These are phyloP conservation scores for Gnomoniopsis sp. DNA, from an alignment of 2,329 filamentous ascomycete species.

Conservation along the genomic window DNA sequence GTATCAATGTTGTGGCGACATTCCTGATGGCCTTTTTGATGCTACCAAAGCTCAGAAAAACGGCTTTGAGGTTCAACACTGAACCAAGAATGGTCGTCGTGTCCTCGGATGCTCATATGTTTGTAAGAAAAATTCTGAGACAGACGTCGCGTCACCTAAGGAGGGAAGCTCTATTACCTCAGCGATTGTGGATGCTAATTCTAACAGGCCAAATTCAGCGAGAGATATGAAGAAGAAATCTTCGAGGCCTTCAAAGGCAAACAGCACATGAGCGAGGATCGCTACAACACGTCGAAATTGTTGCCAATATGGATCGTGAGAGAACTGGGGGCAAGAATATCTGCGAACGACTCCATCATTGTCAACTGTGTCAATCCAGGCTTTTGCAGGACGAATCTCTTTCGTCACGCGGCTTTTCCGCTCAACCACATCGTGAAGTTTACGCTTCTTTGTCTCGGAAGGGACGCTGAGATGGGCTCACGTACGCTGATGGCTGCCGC, in stretches of 20 bases:
- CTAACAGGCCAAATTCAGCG: slow-evolving; percentile 30
- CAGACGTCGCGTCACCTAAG: background rate
- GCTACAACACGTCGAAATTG: slow-evolving; percentile 34
- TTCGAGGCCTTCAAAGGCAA: slow-evolving; percentile 30
- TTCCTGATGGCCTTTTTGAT: slow-evolving; percentile 40
- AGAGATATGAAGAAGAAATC: slow-evolving; percentile 28
- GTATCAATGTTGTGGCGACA: slow-evolving; percentile 44
- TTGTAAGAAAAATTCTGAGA: slow-evolving; percentile 20
- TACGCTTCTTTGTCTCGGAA: slow-evolving; percentile 25
- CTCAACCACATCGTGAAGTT: background rate
- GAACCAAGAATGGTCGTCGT: slow-evolving; percentile 36
- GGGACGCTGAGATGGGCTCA: slow-evolving; percentile 36
- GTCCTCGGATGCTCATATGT: slow-evolving; percentile 34
- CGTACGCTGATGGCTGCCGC: slow-evolving; percentile 36
- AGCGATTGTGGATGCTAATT: background rate
- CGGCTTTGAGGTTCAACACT: slow-evolving; percentile 29
- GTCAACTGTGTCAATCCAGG: slow-evolving; percentile 38
- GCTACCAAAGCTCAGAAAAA: slow-evolving; percentile 38
- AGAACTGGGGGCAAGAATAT: slow-evolving; percentile 31
- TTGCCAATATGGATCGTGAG: slow-evolving; percentile 28
- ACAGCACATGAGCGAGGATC: slow-evolving; percentile 25
- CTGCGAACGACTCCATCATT: slow-evolving; percentile 23
- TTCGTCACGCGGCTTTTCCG: slow-evolving; percentile 22
- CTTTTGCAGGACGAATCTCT: slow-evolving; percentile 37
- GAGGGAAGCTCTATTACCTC: background rate